Conservation (phyloP, 495 filamentous ascomycete species). For the Aspergillus nidulans region DNA sequence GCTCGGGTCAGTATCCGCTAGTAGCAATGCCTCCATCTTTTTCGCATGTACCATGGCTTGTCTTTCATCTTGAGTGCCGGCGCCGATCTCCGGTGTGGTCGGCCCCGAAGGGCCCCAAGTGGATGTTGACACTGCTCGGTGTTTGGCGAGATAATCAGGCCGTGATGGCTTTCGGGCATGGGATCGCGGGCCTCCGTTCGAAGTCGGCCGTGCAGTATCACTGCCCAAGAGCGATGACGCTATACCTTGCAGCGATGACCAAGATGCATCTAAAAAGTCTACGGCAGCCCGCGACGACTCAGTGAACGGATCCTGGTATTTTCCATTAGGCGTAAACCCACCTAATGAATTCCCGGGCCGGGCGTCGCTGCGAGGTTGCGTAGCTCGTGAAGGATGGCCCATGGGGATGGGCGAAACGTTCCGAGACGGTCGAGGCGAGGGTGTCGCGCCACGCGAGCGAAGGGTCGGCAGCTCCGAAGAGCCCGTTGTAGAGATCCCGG, state of each 20-base stretch:
- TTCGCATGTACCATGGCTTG: conserved; percentile 55
- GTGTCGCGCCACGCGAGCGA: conserved; percentile 38
- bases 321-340: conserved; percentile 20
- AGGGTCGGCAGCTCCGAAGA: conserved; percentile 24
- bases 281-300: conserved; percentile 32
- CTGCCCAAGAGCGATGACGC: conserved; percentile 51
- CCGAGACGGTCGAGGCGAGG: conserved; percentile 42
- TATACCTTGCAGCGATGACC: conserved; percentile 51
- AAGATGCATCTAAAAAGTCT: conserved; percentile 48
- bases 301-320: conserved; percentile 21
- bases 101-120: conserved; percentile 54
- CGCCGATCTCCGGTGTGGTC: conserved; percentile 41
- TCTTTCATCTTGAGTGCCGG: conserved; percentile 53
- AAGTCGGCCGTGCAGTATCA: conserved; percentile 33
- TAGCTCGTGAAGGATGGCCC: conserved; percentile 40
- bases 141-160: conserved; percentile 37
- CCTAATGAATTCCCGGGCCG: conserved; percentile 27
- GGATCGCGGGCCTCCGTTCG: conserved; percentile 26
- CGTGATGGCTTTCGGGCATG: conserved; percentile 43
- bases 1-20: conserved; percentile 46
- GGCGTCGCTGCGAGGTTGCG: conserved; percentile 21
- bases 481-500: conserved; percentile 29
- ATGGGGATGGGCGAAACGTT: conserved; percentile 45
- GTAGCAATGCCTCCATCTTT: conserved; percentile 57
- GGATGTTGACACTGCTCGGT: conserved; percentile 31